Percentiles rank a stretch among this genome's conserved stretches.
Evolutionary conservation across 257 asterid species (phyloP).

Genomic region (Nicotiana otophora): DNA sequence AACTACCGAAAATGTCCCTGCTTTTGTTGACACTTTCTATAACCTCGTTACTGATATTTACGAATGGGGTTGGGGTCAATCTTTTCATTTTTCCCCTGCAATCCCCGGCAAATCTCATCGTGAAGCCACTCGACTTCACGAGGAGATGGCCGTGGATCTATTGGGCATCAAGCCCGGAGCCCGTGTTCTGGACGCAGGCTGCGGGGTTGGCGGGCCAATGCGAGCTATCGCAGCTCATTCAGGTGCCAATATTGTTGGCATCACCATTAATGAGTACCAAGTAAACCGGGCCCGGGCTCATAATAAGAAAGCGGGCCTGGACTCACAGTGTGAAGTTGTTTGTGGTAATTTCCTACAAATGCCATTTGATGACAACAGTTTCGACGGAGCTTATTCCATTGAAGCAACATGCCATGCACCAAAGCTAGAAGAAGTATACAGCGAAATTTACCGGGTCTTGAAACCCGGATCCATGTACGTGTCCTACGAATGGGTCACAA

Average conservation of each 20-base stretch:
- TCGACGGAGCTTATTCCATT: slow-evolving; percentile 71
- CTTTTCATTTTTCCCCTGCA: slow-evolving; percentile 68
- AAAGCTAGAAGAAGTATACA: slow-evolving; percentile 46
- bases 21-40: slow-evolving; percentile 71
- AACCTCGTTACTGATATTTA: slow-evolving; percentile 73
- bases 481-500: slow-evolving; percentile 76
- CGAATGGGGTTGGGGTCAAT: slow-evolving; percentile 89
- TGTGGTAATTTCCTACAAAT: slow-evolving; percentile 71
- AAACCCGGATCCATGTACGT: slow-evolving; percentile 60
- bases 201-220: slow-evolving; percentile 86
- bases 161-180: slow-evolving; percentile 35
- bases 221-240: slow-evolving; percentile 76
- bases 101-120: slow-evolving; percentile 56
- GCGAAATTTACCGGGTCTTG: slow-evolving; percentile 63
- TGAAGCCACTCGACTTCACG: slow-evolving; percentile 67
- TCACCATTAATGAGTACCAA: slow-evolving; percentile 75
- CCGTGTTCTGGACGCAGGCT: slow-evolving; percentile 60
- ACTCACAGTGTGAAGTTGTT: slow-evolving; percentile 54
- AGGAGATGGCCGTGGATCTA: slow-evolving; percentile 73
- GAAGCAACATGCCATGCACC: slow-evolving; percentile 82
- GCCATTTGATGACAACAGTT: slow-evolving; percentile 49
- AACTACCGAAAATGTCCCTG: slow-evolving; percentile 55
- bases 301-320: slow-evolving; percentile 67
- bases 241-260: slow-evolving; percentile 62
- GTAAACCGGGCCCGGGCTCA: slow-evolving; percentile 53